Evolutionary conservation across 2,329 filamentous ascomycete species (phyloP), one percentile per base, ranked within the genome.

Genomic region (Aspergillus glaucus): DNA sequence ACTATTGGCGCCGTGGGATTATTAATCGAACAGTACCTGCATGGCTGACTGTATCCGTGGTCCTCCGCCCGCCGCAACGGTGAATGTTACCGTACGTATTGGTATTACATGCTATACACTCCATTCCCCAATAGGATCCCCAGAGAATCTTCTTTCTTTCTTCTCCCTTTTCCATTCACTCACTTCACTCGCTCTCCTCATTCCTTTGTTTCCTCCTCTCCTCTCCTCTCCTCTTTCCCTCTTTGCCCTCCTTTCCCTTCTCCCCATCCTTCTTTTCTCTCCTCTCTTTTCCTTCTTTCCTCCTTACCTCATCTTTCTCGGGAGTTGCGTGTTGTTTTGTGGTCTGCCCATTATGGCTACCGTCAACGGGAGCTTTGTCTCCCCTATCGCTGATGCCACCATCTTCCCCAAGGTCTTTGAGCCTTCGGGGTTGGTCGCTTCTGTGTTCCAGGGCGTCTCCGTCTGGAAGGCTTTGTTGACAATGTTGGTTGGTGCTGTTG

Each of bases 401-500:
- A 68, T 86, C 45, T 76, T 79, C 43, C 75, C 79, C 40, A 78
- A 80, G 56, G 64, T 85, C 54, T 62, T 65, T 36, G 64, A 66
- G 46, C 60, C 70, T 43, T 61, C 66, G 4, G 72, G 72, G 70
- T 71, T 75, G 62, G 77, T 71, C 62, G 84, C 71, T 75, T 79
- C 63, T 61, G 70, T 70, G 61, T 83, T 73, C 57, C 75, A 81
- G 58, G 79, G 79, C 50, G 73, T 81, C 49, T 82, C 80, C 60
- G 67, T 79, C 69, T 82, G 82, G 76, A 84, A 85, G 53, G 76
- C 89, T 56, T 59, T 87, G 30, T 66, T 91, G 56, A 88, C 88
- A 14, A 54, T 93, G 45, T 66, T 96, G 49, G 75, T 86, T 30
- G 62, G 86, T 7, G 81, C 86, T 47, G 80, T 95, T 50, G 79